Evolutionary conservation across 2,329 filamentous ascomycete genomes (phyloP), one percentile per base, ranked within the genome.

Genomic region (Venturia aucupariae): DNA sequence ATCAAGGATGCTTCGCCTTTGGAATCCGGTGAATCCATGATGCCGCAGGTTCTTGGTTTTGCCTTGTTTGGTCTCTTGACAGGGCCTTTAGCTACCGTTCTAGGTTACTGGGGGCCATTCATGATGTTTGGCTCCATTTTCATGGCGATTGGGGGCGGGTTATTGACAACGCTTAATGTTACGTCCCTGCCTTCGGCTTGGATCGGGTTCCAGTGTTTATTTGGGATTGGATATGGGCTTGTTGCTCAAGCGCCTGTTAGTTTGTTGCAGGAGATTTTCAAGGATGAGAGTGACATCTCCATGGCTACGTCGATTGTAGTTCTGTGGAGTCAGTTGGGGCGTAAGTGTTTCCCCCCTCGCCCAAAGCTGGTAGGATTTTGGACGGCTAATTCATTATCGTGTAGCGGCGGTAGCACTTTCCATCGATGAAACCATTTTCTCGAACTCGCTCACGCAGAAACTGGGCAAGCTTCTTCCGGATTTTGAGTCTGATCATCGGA

Each of bases 401-500:
- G 15, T 35, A 57, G 51, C 19, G 51, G 51, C 51, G 17, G 51
- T 57, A 35, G 51, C 51, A 35, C 51, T 57, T n/a, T 57, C 51
- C 27, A 35, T 57, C 27, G 51, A 57, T 15, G 51, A 35, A 11
- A 35, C 51, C 8, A 35, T 57, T 10, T 80, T 80, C 72, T 78
- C 76, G 54, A 81, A 81, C 71, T 72, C 75, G 64, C 76, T 81
- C 17, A 74, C 80, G 66, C 73, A 74, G 66, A 76, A 78, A 65
- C 69, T 78, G 32, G 62, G 70, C 19, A 67, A 66, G 22, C 68
- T 69, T 1, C 72, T 75, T 1, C 78, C 79, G 0, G 75, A 74
- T 38, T 70, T 82, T 8, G 69, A 79, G 63, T 73, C 80, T 0
- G 66, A 62, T 15, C 51, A 57, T n/a, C 51, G 30, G 6, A 57